phyloP scores from a whole-genome alignment of 164 flowering plant species.

The Tetrastigma voinierianum region DNA sequence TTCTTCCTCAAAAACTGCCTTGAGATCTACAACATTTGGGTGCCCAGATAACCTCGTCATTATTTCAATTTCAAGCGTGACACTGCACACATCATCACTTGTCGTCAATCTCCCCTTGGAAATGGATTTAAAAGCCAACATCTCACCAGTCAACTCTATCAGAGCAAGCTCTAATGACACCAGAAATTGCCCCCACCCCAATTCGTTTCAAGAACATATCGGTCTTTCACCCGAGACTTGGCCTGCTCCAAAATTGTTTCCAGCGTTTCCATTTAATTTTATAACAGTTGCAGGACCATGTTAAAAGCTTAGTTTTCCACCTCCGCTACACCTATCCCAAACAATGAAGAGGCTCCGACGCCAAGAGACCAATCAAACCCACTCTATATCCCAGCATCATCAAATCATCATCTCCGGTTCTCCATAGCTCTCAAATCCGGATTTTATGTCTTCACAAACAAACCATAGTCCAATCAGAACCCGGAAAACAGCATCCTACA shows the following conservation, averaged over 20 bases:
- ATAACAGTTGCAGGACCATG: slow-evolving; percentile 19
- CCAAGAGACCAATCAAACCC: background rate
- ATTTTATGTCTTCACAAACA: background rate
- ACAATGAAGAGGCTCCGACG: background rate
- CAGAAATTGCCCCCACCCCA: slow-evolving; percentile 28
- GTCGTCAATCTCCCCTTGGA: slow-evolving; percentile 39
- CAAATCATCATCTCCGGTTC: background rate
- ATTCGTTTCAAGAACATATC: slow-evolving; percentile 32
- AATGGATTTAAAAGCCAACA: slow-evolving; percentile 43
- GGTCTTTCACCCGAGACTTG: slow-evolving; percentile 22
- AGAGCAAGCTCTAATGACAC: slow-evolving; percentile 33
- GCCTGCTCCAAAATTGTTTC: slow-evolving; percentile 27
- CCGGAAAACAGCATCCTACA: background rate
- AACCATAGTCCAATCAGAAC: background rate
- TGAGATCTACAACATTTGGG: slow-evolving; percentile 42
- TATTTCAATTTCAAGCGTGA: slow-evolving; percentile 39
- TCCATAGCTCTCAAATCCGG: background rate
- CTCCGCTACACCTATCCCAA: slow-evolving; percentile 20
- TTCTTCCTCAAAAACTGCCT: slow-evolving; percentile 44
- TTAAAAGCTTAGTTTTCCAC: slow-evolving; percentile 5
- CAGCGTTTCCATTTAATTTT: slow-evolving; percentile 19
- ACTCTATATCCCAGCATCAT: background rate
- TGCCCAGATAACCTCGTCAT: slow-evolving; percentile 41
- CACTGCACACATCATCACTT: slow-evolving; percentile 28
- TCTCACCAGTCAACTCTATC: slow-evolving; percentile 41